These are phyloP conservation scores for Coccomyxa sp. DNA, from an alignment of 139 green algal species.

Conservation along the genomic window DNA sequence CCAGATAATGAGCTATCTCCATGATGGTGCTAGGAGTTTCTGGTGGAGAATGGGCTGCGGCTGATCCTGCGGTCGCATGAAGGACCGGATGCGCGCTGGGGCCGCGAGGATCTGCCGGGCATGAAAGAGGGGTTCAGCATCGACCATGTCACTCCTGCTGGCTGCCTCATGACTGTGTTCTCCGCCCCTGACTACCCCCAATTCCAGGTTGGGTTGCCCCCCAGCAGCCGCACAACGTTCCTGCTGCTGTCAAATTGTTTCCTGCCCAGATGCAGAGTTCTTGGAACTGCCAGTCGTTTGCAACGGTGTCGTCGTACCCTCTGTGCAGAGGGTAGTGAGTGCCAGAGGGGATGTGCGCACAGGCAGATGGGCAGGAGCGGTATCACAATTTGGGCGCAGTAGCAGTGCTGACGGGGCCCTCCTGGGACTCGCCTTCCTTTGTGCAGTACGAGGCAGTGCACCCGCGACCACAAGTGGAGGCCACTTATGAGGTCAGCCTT, in stretches of 20 bases:
- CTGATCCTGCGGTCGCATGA: constrained; percentile 80
- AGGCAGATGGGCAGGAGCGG: constrained; percentile 18
- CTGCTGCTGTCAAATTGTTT: neutral
- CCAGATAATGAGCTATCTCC: too few species aligned
- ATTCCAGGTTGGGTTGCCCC: constrained; percentile 31
- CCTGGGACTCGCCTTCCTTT: constrained; percentile 49
- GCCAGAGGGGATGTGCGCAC: neutral
- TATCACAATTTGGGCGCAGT: constrained; percentile 73
- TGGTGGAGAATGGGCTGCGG: constrained; percentile 46
- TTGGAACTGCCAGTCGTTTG: neutral
- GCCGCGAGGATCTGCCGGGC: constrained; percentile 55
- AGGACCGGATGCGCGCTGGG: constrained; percentile 87
- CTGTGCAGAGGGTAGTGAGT: neutral
- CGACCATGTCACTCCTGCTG: constrained; percentile 74
- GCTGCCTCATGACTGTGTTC: constrained; percentile 1
- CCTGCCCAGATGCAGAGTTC: neutral
- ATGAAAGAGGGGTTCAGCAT: constrained; percentile 74
- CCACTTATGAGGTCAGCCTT: neutral
- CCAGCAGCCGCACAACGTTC: constrained; percentile 42
- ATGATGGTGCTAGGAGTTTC: constrained; percentile 37
- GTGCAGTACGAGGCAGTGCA: constrained; percentile 54
- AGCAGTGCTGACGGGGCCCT: constrained; percentile 48
- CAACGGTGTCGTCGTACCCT: neutral
- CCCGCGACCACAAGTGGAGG: constrained; percentile 34
- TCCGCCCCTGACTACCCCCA: constrained; percentile 90